Base-by-base conservation (phyloP, 768 basidiomycete genomes). In the Collybia nuda region DNA sequence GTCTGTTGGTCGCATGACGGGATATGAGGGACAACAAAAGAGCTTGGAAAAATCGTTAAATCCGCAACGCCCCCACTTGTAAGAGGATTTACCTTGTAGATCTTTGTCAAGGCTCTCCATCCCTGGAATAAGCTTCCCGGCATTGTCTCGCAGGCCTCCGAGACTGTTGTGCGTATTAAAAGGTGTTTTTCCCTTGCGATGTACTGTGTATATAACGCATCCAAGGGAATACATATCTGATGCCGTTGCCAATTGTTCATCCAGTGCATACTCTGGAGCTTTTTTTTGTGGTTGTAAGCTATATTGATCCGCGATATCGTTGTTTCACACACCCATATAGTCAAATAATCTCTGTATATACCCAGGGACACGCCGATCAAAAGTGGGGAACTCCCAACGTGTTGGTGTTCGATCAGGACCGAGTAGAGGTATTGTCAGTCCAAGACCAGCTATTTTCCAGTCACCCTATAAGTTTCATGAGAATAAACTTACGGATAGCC, bases 201-300 rank as follows among this genome's bases (percentile, higher is more conserved):
- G 95, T 9, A 96, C 93, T 2, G 93, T 87, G 66, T 93, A 92
- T 26, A 98, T 81, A 28, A 98, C 67, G 58, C 89, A 94, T 17
- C 96, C 97, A 18, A 99, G 80, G 1, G 92, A 85, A 61, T 90
- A 95, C 81, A 98, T 88, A 62, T 99, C 96, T 7, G 92, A 95
- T 0, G 91, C 82, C 0, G 94, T 89, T 29, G 86, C 76, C 2
- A 98, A 76, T 12, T 84, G 78, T 63, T 97, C 94, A 63, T 98
- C 94, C 52, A 98, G 70, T 1, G 86, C 90, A 69, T 96, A 98
- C 69, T 98, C 97, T 0, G 96, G 94, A 1, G 93, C 95, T 95
- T 7, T 50, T n/a, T 40, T 41, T 8, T 22, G 46, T 22, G 46
- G 48, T 6, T 41, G 40, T 29, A 18, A 14, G 21, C 17, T 50